Evolutionary conservation across 129 eudicot species (phyloP).

Genomic region (Pittosporum tobira): DNA sequence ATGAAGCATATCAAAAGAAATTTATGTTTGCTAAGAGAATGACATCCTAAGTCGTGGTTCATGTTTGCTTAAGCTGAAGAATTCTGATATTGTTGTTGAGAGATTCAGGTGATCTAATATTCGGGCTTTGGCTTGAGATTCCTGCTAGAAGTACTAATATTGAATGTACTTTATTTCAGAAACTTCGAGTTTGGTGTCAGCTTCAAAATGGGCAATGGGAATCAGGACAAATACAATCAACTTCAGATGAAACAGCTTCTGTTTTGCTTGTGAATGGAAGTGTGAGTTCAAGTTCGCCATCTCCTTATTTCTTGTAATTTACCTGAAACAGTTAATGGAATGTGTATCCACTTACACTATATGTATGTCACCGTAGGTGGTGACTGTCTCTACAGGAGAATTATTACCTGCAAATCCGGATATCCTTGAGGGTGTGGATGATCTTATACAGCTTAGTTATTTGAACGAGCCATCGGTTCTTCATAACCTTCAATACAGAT

Average conservation of each 20-base stretch:
- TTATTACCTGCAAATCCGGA: conserved; percentile 89
- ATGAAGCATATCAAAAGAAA: neutral
- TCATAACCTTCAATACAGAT: conserved; percentile 71
- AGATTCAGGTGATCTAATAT: neutral
- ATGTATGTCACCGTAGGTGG: conserved; percentile 34
- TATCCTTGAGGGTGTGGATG: conserved; percentile 78
- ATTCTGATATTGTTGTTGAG: neutral
- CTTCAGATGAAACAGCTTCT: conserved; percentile 55
- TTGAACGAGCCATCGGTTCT: conserved; percentile 93
- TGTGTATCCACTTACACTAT: conserved; percentile 5
- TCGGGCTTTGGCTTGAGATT: neutral
- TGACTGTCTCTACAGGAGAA: conserved; percentile 44
- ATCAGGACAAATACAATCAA: conserved; percentile 66
- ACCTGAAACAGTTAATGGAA: conserved; percentile 1
- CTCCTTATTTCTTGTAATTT: conserved; percentile 10
- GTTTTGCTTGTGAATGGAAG: conserved; percentile 58
- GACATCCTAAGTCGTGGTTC: neutral
- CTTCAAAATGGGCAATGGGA: conserved; percentile 62
- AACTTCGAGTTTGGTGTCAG: conserved; percentile 86
- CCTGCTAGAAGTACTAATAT: neutral
- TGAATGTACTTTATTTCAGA: conserved; percentile 40
- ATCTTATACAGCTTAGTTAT: conserved; percentile 79
- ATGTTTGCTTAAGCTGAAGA: neutral
- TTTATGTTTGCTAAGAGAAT: neutral
- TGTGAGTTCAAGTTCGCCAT: conserved; percentile 43